Conservation (phyloP, 306 rosid genomes). For the Geum urbanum region DNA sequence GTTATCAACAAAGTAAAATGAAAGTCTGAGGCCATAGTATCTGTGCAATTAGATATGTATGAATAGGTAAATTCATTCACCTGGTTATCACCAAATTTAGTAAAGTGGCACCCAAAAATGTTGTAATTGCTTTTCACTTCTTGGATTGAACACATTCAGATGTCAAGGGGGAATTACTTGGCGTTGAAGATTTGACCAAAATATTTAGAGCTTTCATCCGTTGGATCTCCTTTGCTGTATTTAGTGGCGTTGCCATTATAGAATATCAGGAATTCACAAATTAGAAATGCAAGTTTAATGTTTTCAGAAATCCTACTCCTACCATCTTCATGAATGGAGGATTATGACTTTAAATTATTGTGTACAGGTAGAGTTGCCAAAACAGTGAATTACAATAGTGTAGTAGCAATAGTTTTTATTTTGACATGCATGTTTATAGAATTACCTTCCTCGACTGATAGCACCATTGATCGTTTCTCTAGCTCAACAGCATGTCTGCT, state of each 20-base stretch:
- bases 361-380: background rate
- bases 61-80: background rate
- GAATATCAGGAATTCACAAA: background rate
- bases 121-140: background rate
- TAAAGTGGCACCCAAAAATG: background rate
- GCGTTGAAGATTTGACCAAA: conserved; percentile 27
- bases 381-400: background rate
- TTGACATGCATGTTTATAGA: background rate
- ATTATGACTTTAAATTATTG: background rate
- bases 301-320: background rate
- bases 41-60: background rate
- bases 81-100: conserved; percentile 9
- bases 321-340: background rate
- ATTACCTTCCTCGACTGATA: conserved; percentile 51
- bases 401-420: no score
- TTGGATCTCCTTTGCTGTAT: conserved; percentile 44
- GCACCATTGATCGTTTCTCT: conserved; percentile 48
- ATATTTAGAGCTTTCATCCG: conserved; percentile 44
- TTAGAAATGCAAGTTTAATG: background rate
- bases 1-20: background rate
- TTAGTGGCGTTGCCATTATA: conserved; percentile 8
- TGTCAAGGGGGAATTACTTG: background rate
- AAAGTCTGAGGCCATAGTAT: background rate
- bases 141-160: background rate
- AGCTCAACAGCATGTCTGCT: conserved; percentile 45